Conservation (phyloP, 179 eudicot genomes). For the Silene coronaria region DNA sequence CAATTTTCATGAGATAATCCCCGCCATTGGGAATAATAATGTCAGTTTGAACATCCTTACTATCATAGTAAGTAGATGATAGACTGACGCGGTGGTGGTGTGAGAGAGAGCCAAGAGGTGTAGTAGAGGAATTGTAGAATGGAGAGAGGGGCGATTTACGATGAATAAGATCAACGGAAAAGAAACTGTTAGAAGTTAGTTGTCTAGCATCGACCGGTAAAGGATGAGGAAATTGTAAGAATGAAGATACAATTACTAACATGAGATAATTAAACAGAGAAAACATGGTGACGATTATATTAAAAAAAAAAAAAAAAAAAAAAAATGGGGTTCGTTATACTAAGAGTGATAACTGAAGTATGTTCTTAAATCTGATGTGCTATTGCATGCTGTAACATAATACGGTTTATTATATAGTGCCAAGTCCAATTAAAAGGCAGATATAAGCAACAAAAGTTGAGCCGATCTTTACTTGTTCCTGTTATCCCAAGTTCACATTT, state of each 20-base stretch:
- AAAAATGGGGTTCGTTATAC: neutral
- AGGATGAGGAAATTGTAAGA: slow-evolving; percentile 5
- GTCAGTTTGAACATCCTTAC: slow-evolving; percentile 9
- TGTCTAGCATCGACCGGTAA: slow-evolving; percentile 6
- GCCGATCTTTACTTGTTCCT: neutral
- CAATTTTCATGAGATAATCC: slow-evolving; percentile 42
- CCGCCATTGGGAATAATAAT: slow-evolving; percentile 34
- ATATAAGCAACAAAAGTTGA: slow-evolving; percentile 4
- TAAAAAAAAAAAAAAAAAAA: neutral
- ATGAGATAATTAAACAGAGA: neutral
- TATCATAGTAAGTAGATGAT: slow-evolving; percentile 9
- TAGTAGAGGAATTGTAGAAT: slow-evolving; percentile 21
- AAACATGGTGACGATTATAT: slow-evolving; percentile 1
- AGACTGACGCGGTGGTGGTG: slow-evolving; percentile 23
- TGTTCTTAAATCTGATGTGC: no score
- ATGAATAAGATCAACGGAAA: slow-evolving; percentile 39
- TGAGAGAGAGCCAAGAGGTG: slow-evolving; percentile 27
- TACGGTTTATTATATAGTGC: neutral
- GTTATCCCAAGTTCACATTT: neutral
- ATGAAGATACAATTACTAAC: slow-evolving; percentile 4
- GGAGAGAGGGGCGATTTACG: slow-evolving; percentile 45
- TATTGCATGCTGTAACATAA: neutral
- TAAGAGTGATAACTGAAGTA: neutral
- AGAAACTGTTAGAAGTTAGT: slow-evolving; percentile 9
- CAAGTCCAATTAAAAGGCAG: neutral